Evolutionary conservation across 148 eudicot species (phyloP).

Genomic region (Hydrangea macrophylla): DNA sequence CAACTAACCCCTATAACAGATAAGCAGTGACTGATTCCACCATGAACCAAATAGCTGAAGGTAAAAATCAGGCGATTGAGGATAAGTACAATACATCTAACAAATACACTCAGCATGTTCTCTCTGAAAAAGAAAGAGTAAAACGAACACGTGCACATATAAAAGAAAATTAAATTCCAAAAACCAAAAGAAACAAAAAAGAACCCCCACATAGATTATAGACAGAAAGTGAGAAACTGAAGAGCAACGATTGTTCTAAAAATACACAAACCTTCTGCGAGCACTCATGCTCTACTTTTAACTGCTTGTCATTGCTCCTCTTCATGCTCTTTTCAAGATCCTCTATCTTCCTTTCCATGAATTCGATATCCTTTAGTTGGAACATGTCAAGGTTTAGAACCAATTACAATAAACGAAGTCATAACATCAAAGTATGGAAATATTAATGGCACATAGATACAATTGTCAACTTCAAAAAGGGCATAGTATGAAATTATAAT

Average conservation of each 20-base stretch:
- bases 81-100: not conserved
- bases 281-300: conserved; percentile 80
- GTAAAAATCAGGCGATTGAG: not conserved
- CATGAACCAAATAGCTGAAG: not conserved
- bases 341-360: conserved; percentile 72
- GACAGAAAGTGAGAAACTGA: not conserved
- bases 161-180: not conserved
- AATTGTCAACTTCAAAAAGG: no score
- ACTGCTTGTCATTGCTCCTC: conserved; percentile 94
- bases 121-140: not conserved
- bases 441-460: no score
- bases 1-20: not conserved
- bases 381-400: not conserved
- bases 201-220: not conserved
- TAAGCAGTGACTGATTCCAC: not conserved
- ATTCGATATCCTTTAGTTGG: conserved; percentile 71
- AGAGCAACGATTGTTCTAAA: no score
- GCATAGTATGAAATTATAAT: no score
- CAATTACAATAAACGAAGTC: no score
- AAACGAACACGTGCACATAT: not conserved
- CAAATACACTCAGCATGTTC: not conserved
- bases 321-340: conserved; percentile 98
- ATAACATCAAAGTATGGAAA: no score
- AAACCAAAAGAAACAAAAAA: not conserved
- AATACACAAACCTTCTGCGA: conserved; percentile 59